Evolutionary conservation across 2,329 filamentous ascomycete genomes (phyloP), one percentile per base, ranked within the genome.

Genomic region (Trichoderma oligosporum): DNA sequence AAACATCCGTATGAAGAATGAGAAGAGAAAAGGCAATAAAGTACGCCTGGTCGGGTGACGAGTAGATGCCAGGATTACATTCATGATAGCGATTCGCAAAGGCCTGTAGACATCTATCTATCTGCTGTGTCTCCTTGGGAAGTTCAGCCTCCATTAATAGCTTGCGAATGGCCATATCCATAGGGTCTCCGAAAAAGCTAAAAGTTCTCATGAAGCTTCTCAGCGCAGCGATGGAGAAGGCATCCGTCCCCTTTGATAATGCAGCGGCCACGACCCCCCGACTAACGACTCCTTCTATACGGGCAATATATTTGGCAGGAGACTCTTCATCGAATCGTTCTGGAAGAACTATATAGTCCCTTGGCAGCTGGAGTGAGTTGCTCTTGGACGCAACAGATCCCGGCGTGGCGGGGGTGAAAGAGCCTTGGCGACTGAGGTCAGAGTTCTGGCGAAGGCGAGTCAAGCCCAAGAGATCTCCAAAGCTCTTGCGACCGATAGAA

Each of bases 61-160:
- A 82, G 73, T 96, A 99, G 60, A 99, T 95, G 36, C 94, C 93
- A 2, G 94, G 94, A 66, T 99, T 99, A 74, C 94, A 99, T 72
- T 99, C 94, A 68, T 97, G 90, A 70, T 99, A 99, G 58, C 94
- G 84, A 69, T 99, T 94, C 0, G 94, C 91, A 73, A 99, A 97
- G 2, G 91, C 88, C 70, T 97, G 91, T 33, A 99, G 76, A 56
- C 94, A 94, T 52, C 94, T 84, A 72, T 99, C 94, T 62, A 99
- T 97, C 66, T 99, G 94, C 71, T 99, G 94, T 0, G 94, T 97
- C 74, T 99, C 94, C 65, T 95, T 96, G 4, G 94, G 94, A 29
- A 99, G 75, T 71, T 97, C 93, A 3, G 94, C 91, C 69, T 97
- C 92, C 89, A 97, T 96, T 56, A 99, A 79, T 47, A 99, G 81